Evolutionary conservation across 2,329 filamentous ascomycete species (phyloP).

Genomic region (Diaporthe australafricana): DNA sequence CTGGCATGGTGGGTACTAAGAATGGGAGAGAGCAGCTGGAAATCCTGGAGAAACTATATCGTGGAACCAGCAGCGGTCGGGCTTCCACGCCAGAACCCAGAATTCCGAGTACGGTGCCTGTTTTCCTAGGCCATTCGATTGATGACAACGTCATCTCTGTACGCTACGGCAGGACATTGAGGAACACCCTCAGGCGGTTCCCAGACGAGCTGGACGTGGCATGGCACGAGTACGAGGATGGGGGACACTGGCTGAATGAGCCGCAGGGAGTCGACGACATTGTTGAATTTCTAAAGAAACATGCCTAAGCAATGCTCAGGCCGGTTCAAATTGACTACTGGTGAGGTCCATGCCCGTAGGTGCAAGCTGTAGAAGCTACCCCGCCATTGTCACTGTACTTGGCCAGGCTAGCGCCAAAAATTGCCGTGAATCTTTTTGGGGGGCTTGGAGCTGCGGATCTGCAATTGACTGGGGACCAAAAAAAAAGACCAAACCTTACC

Average conservation of each 20-base stretch:
- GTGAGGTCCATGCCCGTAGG: too few species aligned
- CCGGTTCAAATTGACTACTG: not conserved
- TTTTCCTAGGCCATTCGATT: constrained; percentile 44
- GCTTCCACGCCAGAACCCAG: not conserved
- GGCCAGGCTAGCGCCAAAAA: not conserved
- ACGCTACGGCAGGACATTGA: constrained; percentile 42
- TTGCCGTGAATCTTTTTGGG: not conserved
- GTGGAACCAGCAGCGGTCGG: not conserved
- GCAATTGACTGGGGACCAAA: not conserved
- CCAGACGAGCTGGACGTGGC: constrained; percentile 36
- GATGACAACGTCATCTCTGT: constrained; percentile 46
- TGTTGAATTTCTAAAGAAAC: not conserved
- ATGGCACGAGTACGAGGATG: constrained; percentile 46
- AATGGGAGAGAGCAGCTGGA: not conserved
- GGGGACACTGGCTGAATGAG: constrained; percentile 45
- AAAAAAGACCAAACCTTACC: constrained; percentile 3
- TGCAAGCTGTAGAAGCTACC: not conserved
- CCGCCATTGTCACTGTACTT: not conserved
- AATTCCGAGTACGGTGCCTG: constrained; percentile 32
- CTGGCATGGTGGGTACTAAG: not conserved
- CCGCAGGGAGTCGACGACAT: constrained; percentile 43
- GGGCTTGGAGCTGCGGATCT: not conserved
- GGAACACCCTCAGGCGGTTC: constrained; percentile 38
- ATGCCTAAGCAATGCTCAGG: not conserved
- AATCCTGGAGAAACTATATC: not conserved